Conservation (phyloP, 257 asterid genomes). For the Nicotiana sylvestris region DNA sequence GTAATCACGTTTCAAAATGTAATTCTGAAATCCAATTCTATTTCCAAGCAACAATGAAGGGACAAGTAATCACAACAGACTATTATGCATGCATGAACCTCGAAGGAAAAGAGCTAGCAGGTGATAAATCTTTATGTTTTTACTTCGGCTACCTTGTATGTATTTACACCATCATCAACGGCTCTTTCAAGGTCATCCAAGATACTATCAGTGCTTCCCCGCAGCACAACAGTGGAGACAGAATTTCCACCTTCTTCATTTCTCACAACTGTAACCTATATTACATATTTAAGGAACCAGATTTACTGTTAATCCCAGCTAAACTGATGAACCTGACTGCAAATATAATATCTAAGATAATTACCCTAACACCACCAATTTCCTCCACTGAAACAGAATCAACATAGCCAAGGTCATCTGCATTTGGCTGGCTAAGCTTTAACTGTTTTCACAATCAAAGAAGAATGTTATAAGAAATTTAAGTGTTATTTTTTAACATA, state of each 20-base stretch:
- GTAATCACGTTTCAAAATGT: not conserved
- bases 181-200: slow-evolving; percentile 97
- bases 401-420: slow-evolving; percentile 92
- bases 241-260: slow-evolving; percentile 97
- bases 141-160: slow-evolving; percentile 61
- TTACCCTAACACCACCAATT: slow-evolving; percentile 95
- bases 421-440: slow-evolving; percentile 79
- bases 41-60: not conserved
- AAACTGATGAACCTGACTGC: not conserved
- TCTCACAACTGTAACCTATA: slow-evolving; percentile 93
- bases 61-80: not conserved
- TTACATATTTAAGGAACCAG: slow-evolving; percentile 5
- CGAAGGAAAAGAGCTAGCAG: not conserved
- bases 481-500: slow-evolving; percentile 1
- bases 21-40: not conserved
- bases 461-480: slow-evolving; percentile 21
- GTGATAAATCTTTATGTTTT: not conserved
- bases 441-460: slow-evolving; percentile 48
- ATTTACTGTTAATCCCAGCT: not conserved
- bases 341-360: slow-evolving; percentile 17
- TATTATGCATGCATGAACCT: not conserved
- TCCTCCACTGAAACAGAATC: slow-evolving; percentile 96
- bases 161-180: slow-evolving; percentile 89
- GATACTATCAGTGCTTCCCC: slow-evolving; percentile 96
- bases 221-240: slow-evolving; percentile 78